Percentiles rank a stretch among this genome's conserved stretches.
Evolutionary conservation across 169 alveolate species (phyloP).

Genomic region (Plasmodium falciparum): DNA sequence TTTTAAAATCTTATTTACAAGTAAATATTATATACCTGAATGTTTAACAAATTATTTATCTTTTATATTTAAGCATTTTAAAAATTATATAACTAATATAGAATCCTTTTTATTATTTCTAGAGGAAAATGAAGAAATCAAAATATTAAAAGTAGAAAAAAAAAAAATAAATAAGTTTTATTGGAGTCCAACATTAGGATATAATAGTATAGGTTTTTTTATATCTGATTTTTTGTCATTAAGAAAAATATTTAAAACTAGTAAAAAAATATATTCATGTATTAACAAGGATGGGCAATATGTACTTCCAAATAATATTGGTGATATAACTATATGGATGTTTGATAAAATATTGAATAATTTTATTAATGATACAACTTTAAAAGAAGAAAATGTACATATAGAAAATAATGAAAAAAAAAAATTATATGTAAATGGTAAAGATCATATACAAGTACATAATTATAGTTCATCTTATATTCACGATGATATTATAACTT

Average conservation of each 20-base stretch:
- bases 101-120: constrained; percentile 54
- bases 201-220: constrained; percentile 69
- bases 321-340: constrained; percentile 58
- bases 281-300: constrained; percentile 9
- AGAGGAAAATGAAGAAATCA: constrained; percentile 13
- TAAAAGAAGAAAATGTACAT: not conserved
- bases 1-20: constrained; percentile 60
- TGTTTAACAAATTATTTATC: constrained; percentile 51
- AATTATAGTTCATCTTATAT: not conserved
- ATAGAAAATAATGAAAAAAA: not conserved
- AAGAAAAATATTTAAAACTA: constrained; percentile 51
- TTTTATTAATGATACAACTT: not conserved
- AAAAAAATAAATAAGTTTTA: constrained; percentile 1
- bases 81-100: constrained; percentile 53
- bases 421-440: not conserved
- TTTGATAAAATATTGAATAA: constrained; percentile 32
- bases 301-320: constrained; percentile 14
- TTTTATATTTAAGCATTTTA: constrained; percentile 71
- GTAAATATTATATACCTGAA: constrained; percentile 54
- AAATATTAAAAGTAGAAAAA: constrained; percentile 3
- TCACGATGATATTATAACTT: not conserved
- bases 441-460: not conserved
- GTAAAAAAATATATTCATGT: constrained; percentile 10
- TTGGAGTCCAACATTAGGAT: constrained; percentile 74
- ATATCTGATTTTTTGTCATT: constrained; percentile 65